Conservation (phyloP, 495 filamentous ascomycete species). For the Opeltia flavorubescens region DNA sequence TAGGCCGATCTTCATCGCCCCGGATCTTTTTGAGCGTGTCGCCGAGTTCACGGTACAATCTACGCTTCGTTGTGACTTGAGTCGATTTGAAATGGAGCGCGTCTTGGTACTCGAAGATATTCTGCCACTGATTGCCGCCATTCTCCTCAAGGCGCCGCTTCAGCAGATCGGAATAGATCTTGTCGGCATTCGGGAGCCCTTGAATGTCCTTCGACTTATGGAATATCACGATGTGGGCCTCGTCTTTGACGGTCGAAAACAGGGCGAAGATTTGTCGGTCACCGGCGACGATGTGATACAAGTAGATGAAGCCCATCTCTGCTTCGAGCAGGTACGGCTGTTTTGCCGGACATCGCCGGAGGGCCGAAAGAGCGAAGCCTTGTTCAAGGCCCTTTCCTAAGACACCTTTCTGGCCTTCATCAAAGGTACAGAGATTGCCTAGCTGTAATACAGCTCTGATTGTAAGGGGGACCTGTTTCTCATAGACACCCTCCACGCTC, state of each 20-base stretch:
- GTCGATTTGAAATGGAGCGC: constrained; percentile 71
- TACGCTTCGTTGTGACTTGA: constrained; percentile 77
- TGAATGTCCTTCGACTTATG: constrained; percentile 66
- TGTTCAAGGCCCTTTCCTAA: constrained; percentile 85
- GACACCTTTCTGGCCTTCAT: constrained; percentile 77
- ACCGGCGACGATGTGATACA: constrained; percentile 83
- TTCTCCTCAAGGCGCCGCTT: constrained; percentile 49
- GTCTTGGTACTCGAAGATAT: constrained; percentile 75
- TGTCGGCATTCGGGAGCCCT: constrained; percentile 77
- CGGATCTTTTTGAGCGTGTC: constrained; percentile 77
- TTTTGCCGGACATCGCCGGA: constrained; percentile 51
- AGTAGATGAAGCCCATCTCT: constrained; percentile 64
- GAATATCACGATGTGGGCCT: constrained; percentile 74
- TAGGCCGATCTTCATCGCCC: constrained; percentile 65
- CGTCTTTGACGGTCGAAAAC: constrained; percentile 69
- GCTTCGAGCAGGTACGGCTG: constrained; percentile 56
- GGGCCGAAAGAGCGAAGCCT: constrained; percentile 74
- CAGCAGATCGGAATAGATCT: constrained; percentile 72
- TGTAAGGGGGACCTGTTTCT: constrained; percentile 76
- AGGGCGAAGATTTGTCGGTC: constrained; percentile 87
- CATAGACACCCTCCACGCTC: constrained; percentile 93
- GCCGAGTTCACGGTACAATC: constrained; percentile 71
- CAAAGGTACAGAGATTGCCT: constrained; percentile 88
- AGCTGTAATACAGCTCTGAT: constrained; percentile 76
- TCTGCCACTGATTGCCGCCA: constrained; percentile 55